phyloP scores from a whole-genome alignment of 2,329 filamentous ascomycete genomes.

The Aspergillus sp. region DNA sequence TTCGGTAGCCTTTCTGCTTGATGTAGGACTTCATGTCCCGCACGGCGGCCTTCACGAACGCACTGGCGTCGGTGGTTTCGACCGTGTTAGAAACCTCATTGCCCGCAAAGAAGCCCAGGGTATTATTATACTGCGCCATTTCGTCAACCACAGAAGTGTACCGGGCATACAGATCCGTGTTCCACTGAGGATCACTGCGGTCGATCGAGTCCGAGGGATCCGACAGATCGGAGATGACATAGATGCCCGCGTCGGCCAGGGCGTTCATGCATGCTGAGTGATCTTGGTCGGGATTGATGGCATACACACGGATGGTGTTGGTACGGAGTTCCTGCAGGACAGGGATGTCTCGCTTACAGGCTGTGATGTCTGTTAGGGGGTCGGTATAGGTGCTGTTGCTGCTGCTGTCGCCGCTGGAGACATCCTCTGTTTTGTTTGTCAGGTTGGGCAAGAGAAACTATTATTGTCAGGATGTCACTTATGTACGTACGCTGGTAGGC shows the following conservation, averaged over 20 bases:
- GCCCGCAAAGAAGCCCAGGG: constrained; percentile 91
- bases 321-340: constrained; percentile 67
- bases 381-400: constrained; percentile 57
- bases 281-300: constrained; percentile 67
- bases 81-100: constrained; percentile 86
- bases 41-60: constrained; percentile 91
- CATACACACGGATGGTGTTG: constrained; percentile 89
- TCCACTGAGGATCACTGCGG: constrained; percentile 68
- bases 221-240: constrained; percentile 81
- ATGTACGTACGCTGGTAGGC: constrained; percentile 65
- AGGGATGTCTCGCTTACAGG: constrained; percentile 76
- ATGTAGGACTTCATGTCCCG: constrained; percentile 92
- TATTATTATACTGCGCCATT: constrained; percentile 73
- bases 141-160: constrained; percentile 77
- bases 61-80: constrained; percentile 78
- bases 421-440: constrained; percentile 46
- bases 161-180: constrained; percentile 62
- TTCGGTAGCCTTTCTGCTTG: constrained; percentile 61
- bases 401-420: constrained; percentile 42
- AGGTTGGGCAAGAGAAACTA: no score
- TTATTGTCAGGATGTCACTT: no score
- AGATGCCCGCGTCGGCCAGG: constrained; percentile 76
- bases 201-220: constrained; percentile 75
- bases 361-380: constrained; percentile 61
- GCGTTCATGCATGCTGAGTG: constrained; percentile 76